A percentile compares a stretch with the other conserved stretches of the same genome.
Conservation (phyloP, 441 rosid genomes). For the Adansonia grandidieri region DNA sequence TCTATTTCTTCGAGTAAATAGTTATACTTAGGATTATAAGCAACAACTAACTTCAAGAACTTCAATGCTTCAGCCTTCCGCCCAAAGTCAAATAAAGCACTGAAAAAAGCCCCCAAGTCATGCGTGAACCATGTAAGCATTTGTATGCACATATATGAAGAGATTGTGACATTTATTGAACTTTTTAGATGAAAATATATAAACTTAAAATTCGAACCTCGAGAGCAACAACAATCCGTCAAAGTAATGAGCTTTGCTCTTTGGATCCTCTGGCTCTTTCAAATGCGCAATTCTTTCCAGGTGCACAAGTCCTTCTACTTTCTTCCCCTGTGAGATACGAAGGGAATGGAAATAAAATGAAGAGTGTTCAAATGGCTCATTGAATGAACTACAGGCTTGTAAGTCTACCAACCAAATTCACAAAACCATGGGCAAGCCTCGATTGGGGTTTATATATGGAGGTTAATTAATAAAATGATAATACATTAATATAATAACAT, state of each 20-base stretch:
- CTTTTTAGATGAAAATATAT: not conserved
- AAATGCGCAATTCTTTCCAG: conserved; percentile 70
- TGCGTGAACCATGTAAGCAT: conserved; percentile 1
- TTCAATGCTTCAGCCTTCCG: conserved; percentile 78
- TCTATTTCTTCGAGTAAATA: conserved; percentile 63
- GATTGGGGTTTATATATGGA: not conserved
- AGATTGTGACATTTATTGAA: conserved; percentile 6
- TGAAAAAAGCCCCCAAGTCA: conserved; percentile 31
- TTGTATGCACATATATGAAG: not conserved
- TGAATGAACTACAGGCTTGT: conserved; percentile 1
- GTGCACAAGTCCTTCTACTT: conserved; percentile 63
- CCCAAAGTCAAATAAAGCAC: conserved; percentile 62
- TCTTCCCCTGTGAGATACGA: conserved; percentile 57
- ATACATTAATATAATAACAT: not conserved
- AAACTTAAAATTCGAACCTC: conserved; percentile 47
- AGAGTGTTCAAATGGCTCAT: not conserved
- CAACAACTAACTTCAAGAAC: conserved; percentile 62
- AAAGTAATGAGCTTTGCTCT: conserved; percentile 70
- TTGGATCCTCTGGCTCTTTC: conserved; percentile 75
- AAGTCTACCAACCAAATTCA: not conserved
- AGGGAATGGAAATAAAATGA: conserved; percentile 9
- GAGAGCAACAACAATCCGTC: conserved; percentile 70
- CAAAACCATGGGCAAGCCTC: not conserved
- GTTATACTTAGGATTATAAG: conserved; percentile 58
- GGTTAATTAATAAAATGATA: not conserved